Percentiles rank a stretch among this genome's conserved stretches.
Conservation (phyloP, 1,139 yeast genomes). For the Tardiomyces digboiensis region DNA sequence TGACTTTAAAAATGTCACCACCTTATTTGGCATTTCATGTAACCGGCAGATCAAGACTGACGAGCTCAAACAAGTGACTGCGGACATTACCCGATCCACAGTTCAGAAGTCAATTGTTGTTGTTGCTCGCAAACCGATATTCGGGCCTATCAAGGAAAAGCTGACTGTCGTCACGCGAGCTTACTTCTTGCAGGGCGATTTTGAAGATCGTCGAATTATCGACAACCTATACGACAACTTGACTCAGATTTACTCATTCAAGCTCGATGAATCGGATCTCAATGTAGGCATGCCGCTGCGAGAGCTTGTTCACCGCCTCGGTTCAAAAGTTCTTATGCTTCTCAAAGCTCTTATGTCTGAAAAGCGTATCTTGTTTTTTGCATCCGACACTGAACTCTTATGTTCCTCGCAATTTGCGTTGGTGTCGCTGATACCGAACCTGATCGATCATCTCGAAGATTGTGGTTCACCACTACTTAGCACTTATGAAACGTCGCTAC, state of each 20-base stretch:
- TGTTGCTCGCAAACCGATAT: conserved; percentile 78
- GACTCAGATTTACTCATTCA: conserved; percentile 32
- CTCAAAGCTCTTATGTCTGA: conserved; percentile 75
- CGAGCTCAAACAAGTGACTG: conserved; percentile 47
- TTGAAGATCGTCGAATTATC: conserved; percentile 58
- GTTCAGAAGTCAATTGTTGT: conserved; percentile 91
- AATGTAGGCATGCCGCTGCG: conserved; percentile 73
- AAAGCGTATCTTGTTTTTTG: conserved; percentile 52
- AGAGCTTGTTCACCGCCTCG: conserved; percentile 51
- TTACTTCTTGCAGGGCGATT: conserved; percentile 72
- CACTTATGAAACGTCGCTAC: conserved; percentile 41
- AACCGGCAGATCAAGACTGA: conserved; percentile 70
- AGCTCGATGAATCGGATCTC: conserved; percentile 42
- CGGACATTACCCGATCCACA: conserved; percentile 75
- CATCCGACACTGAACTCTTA: conserved; percentile 73
- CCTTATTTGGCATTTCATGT: conserved; percentile 90
- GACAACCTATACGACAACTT: conserved; percentile 69
- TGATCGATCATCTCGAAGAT: conserved; percentile 62
- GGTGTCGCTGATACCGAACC: conserved; percentile 66
- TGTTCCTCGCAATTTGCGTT: conserved; percentile 63
- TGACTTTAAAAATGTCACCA: conserved; percentile 43
- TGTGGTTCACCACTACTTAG: conserved; percentile 74
- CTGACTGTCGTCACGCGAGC: conserved; percentile 83
- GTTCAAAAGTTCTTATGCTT: conserved; percentile 51
- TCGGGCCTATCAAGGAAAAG: conserved; percentile 78